Conservation (phyloP, 176 grass and related monocot genomes). For the Thalia dealbata region DNA sequence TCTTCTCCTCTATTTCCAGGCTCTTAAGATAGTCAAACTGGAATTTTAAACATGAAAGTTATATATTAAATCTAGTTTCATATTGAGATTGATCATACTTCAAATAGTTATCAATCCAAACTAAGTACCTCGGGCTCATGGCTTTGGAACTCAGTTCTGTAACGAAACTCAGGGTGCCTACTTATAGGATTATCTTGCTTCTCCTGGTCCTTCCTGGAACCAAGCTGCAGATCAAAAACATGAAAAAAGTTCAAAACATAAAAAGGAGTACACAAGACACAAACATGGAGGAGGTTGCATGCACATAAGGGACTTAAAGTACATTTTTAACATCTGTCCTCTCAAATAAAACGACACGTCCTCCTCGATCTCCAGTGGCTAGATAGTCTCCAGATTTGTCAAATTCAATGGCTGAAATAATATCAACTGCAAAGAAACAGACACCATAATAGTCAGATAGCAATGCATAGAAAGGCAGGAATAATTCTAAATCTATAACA, state of each 20-base stretch:
- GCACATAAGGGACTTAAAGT: not conserved
- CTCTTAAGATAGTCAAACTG: conserved; percentile 99
- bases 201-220: conserved; percentile 3
- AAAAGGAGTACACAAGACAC: not conserved
- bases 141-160: conserved; percentile 22
- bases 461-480: not conserved
- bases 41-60: not conserved
- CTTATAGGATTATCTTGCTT: conserved; percentile 8
- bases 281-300: not conserved
- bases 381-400: conserved; percentile 21
- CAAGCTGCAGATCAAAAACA: conserved; percentile 1
- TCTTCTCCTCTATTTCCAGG: conserved; percentile 99
- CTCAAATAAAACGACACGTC: conserved; percentile 21
- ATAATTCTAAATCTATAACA: not conserved
- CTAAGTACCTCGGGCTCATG: conserved; percentile 19
- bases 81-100: not conserved
- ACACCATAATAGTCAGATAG: not conserved
- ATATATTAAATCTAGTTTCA: not conserved
- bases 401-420: conserved; percentile 25
- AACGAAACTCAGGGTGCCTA: conserved; percentile 15
- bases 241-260: not conserved
- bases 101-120: not conserved
- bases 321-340: conserved; percentile 21
- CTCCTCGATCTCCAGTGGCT: conserved; percentile 25
- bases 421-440: conserved; percentile 14